Percentiles rank a stretch among this genome's conserved stretches.
These are phyloP conservation scores for Fistulinella prunicolor DNA, from an alignment of 768 basidiomycete genomes.

Conservation along the genomic window DNA sequence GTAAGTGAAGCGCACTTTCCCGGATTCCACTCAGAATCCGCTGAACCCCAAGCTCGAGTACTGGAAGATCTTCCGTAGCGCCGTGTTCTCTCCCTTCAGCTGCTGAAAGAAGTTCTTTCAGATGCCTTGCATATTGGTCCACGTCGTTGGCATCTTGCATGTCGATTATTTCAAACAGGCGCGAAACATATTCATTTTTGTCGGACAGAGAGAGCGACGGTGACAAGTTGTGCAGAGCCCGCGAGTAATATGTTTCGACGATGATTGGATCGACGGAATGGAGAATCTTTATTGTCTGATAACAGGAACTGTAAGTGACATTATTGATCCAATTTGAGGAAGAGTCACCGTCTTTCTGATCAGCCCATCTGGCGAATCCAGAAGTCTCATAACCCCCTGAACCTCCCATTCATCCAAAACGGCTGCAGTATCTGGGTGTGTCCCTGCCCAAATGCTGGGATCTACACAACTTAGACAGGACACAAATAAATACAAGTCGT, in stretches of 20 bases:
- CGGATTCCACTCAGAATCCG: slow-evolving; percentile 49
- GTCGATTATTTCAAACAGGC: slow-evolving; percentile 56
- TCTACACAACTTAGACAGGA: slow-evolving; percentile 59
- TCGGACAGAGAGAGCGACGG: slow-evolving; percentile 32
- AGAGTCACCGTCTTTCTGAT: slow-evolving; percentile 58
- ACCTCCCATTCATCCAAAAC: slow-evolving; percentile 73
- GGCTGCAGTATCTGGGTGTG: slow-evolving; percentile 43
- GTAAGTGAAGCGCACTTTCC: slow-evolving; percentile 39
- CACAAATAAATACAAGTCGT: slow-evolving; percentile 66
- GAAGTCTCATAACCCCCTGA: slow-evolving; percentile 62
- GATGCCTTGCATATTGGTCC: slow-evolving; percentile 52
- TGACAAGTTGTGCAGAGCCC: slow-evolving; percentile 40
- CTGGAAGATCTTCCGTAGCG: slow-evolving; percentile 30
- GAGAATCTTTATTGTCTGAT: slow-evolving; percentile 60
- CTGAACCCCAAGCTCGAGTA: slow-evolving; percentile 60
- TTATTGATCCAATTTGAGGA: neutral
- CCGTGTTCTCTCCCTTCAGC: slow-evolving; percentile 34
- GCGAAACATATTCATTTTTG: slow-evolving; percentile 40
- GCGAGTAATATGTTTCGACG: slow-evolving; percentile 52
- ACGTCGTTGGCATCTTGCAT: slow-evolving; percentile 48
- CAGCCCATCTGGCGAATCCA: slow-evolving; percentile 56
- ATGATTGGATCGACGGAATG: slow-evolving; percentile 56
- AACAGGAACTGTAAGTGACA: slow-evolving; percentile 5
- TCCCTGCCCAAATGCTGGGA: slow-evolving; percentile 67
- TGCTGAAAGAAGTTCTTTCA: slow-evolving; percentile 41